Base-by-base conservation (phyloP, 192 early-diverging fungal species). In the Coemansia sp. region DNA sequence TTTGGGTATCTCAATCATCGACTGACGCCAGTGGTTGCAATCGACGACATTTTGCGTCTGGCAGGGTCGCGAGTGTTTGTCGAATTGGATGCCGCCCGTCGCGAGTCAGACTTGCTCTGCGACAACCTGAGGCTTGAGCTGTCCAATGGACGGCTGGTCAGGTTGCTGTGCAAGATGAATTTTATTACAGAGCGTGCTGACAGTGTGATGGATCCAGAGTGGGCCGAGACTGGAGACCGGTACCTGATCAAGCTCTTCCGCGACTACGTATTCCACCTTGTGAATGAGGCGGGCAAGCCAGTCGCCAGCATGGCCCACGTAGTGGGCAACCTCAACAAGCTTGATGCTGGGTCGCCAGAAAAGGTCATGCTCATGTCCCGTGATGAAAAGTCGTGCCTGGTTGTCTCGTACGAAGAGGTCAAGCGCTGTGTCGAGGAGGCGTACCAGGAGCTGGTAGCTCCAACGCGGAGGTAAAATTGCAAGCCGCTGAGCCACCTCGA, bases 211-310 rank as follows among this genome's bases (percentile, higher is more conserved):
- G 96, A 97, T 74, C 88, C 94, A 4, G 89, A 89, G 62, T 99
- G 96, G 96, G 90, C 95, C 12, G 96, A 99, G 73, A 99, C 96
- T 0, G 98, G 98, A 5, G 98, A 99, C 80, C 85, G 96, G 40
- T 99, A 99, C 75, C 86, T 98, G 50, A 89, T 98, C 61, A 98
- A 98, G 80, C 84, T 99, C 18, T 99, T 99, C 74, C 86, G 98
- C 52, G 98, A 99, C 78, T 97, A 95, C 67, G 92, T 98, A 22
- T 99, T 99, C 73, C 98, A 98, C 75, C 92, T 94, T 71, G 50
- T 52, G 24, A 89, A 96, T 69, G 89, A 90, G 38, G 81, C 86
- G 41, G 94, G 94, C 8, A 82, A 85, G 41, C 92, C 96, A 10
- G 86, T 95, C 13, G 73, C 95, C 11, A 95, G 97, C 70, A 89